Percentiles rank a stretch among this genome's conserved stretches.
Evolutionary conservation across 148 eudicot genomes (phyloP).

Genomic region (Silene latifolia): DNA sequence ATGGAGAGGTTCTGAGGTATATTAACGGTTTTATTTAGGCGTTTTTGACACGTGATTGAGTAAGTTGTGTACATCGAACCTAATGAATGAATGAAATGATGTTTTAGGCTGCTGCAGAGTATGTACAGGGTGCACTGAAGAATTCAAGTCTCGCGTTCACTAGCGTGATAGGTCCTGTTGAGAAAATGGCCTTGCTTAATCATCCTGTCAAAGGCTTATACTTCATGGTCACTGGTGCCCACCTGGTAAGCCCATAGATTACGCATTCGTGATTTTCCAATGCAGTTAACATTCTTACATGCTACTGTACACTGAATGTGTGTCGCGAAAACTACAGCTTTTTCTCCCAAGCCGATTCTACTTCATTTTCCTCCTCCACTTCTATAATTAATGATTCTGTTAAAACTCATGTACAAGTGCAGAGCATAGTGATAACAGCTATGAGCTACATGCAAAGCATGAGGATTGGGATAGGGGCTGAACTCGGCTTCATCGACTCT

Average conservation of each 20-base stretch:
- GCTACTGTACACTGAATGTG: too few relatives aligned
- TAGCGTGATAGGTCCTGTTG: constrained; percentile 61
- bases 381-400: not conserved
- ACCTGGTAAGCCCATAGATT: constrained; percentile 39
- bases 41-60: too few relatives aligned
- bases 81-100: too few relatives aligned
- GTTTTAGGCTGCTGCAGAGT: constrained; percentile 41
- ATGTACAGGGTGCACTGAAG: constrained; percentile 37
- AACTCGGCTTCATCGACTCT: constrained; percentile 46
- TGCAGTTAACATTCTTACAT: too few relatives aligned
- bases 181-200: constrained; percentile 46
- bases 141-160: constrained; percentile 50
- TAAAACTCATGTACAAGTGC: constrained; percentile 23
- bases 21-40: not conserved
- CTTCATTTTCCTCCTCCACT: too few relatives aligned
- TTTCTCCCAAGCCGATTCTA: too few relatives aligned
- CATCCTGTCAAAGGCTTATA: constrained; percentile 60
- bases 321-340: too few relatives aligned
- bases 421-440: constrained; percentile 56
- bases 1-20: constrained; percentile 70
- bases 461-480: constrained; percentile 42
- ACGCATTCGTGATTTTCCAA: too few relatives aligned
- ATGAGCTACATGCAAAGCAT: constrained; percentile 45
- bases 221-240: constrained; percentile 50
- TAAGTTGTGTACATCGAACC: too few relatives aligned